Evolutionary conservation across 2,329 filamentous ascomycete species (phyloP).

Genomic region (Knufia fluminis): DNA sequence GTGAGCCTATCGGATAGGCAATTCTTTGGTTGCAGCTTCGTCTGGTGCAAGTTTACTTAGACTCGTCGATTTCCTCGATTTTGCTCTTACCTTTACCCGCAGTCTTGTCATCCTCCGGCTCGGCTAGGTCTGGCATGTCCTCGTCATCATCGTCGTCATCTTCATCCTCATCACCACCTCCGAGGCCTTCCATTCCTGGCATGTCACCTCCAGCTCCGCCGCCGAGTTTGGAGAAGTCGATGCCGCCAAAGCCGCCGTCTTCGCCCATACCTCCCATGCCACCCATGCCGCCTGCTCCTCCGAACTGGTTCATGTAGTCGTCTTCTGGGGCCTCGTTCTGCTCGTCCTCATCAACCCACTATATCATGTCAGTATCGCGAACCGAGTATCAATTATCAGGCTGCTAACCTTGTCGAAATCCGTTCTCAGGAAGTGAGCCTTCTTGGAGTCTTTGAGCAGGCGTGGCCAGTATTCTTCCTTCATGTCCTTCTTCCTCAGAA

Average conservation of each 20-base stretch:
- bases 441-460: constrained; percentile 80
- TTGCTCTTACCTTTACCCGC: constrained; percentile 23
- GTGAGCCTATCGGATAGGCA: constrained; percentile 6
- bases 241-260: constrained; percentile 46
- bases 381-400: background rate
- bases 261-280: constrained; percentile 53
- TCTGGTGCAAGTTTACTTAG: constrained; percentile 8
- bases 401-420: constrained; percentile 85
- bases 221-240: constrained; percentile 89
- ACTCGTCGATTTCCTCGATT: constrained; percentile 22
- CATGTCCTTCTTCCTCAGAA: constrained; percentile 94
- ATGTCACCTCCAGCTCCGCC: constrained; percentile 44
- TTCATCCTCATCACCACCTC: constrained; percentile 37
- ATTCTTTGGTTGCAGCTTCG: constrained; percentile 7
- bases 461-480: constrained; percentile 94
- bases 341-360: constrained; percentile 97
- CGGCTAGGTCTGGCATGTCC: constrained; percentile 77
- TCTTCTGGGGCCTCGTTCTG: constrained; percentile 83
- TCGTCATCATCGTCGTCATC: constrained; percentile 54
- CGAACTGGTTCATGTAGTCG: constrained; percentile 50
- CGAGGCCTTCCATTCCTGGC: constrained; percentile 29
- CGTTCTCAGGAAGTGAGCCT: constrained; percentile 93
- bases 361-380: constrained; percentile 1
- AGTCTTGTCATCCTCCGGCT: constrained; percentile 36
- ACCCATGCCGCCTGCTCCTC: constrained; percentile 40